Evolutionary conservation across 768 basidiomycete species (phyloP).

Genomic region (Boletus pseudo-olivaceus): DNA sequence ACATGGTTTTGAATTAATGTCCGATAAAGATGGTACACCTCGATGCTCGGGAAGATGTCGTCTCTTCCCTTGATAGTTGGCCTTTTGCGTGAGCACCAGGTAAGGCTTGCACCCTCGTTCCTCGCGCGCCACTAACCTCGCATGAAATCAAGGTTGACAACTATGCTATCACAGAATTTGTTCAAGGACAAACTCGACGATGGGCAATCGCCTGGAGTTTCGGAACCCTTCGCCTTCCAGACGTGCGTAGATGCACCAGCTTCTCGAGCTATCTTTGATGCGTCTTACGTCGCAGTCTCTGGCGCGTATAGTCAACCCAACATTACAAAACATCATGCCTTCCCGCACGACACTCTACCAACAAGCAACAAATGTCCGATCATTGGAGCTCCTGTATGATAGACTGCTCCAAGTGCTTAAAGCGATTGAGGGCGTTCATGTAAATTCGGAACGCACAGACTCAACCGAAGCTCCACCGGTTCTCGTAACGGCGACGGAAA

Average conservation of each 20-base stretch:
- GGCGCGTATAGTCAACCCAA: conserved; percentile 37
- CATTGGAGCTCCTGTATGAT: conserved; percentile 9
- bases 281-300: conserved; percentile 31
- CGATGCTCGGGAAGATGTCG: conserved; percentile 84
- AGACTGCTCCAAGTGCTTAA: conserved; percentile 32
- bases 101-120: conserved; percentile 23
- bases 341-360: conserved; percentile 53
- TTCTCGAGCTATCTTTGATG: conserved; percentile 24
- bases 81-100: conserved; percentile 45
- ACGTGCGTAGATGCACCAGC: conserved; percentile 49
- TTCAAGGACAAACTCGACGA: conserved; percentile 85
- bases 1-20: neutral
- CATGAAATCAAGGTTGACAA: conserved; percentile 62
- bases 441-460: neutral
- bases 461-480: conserved; percentile 8
- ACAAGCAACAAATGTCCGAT: conserved; percentile 20
- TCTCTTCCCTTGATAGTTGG: conserved; percentile 64
- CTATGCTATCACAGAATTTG: conserved; percentile 80
- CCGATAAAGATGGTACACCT: conserved; percentile 75
- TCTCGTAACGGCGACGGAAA: conserved; percentile 30
- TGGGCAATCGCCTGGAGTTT: conserved; percentile 94
- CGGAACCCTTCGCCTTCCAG: conserved; percentile 58
- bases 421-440: conserved; percentile 30
- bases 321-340: conserved; percentile 54
- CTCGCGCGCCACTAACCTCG: neutral